These are phyloP conservation scores for Thelonectria rubi DNA, from an alignment of 2,329 filamentous ascomycete species.

Conservation along the genomic window DNA sequence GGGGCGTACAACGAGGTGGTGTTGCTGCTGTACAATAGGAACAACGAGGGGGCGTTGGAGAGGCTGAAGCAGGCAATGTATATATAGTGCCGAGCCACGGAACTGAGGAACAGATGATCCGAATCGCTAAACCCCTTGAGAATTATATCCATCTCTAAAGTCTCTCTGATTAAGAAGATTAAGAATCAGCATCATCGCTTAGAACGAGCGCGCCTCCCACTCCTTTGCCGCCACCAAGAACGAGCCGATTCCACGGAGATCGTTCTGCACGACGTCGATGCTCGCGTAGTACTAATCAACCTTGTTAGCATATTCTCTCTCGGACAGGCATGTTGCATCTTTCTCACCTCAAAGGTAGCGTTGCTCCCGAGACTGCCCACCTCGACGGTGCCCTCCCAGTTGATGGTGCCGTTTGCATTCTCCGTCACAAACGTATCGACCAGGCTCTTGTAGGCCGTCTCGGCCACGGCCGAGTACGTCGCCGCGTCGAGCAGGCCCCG, in stretches of 20 bases:
- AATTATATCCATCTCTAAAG: too few relatives aligned
- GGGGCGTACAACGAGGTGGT: constrained; percentile 47
- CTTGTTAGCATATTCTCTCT: not conserved
- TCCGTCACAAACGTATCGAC: constrained; percentile 56
- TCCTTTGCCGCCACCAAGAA: constrained; percentile 44
- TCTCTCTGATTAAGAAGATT: too few relatives aligned
- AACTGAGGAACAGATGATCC: too few relatives aligned
- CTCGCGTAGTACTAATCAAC: constrained; percentile 40
- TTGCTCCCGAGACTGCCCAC: constrained; percentile 61
- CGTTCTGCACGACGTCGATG: constrained; percentile 40
- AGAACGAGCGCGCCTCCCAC: constrained; percentile 37
- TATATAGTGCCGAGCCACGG: not conserved
- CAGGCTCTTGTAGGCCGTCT: constrained; percentile 47
- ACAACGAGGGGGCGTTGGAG: constrained; percentile 37
- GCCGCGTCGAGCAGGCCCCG: constrained; percentile 40
- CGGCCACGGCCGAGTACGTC: constrained; percentile 35
- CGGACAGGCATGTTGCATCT: not conserved
- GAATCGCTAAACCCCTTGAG: too few relatives aligned
- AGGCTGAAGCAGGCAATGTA: not conserved
- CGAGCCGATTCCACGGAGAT: constrained; percentile 43
- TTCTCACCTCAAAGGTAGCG: constrained; percentile 58
- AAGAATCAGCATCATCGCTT: not conserved
- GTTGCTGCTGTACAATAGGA: constrained; percentile 44
- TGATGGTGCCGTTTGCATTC: constrained; percentile 57
- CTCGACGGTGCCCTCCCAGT: constrained; percentile 61